Percentiles rank a stretch among this genome's conserved stretches.
Conservation (phyloP, 164 flowering plant species). For the Tetrastigma voinierianum region DNA sequence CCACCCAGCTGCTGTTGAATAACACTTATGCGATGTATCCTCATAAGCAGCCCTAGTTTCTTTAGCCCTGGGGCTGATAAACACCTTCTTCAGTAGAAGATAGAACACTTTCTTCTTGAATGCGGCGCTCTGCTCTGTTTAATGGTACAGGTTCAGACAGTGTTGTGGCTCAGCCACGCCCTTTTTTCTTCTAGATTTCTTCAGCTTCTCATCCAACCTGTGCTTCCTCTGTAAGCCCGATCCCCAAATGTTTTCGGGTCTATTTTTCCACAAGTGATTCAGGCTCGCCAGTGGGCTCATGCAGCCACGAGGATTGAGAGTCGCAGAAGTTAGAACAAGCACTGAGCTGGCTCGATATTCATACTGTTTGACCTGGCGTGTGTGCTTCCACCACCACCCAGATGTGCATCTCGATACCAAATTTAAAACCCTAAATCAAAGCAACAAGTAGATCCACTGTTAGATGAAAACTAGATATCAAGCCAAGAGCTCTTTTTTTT, state of each 20-base stretch:
- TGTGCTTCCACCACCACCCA: conserved; percentile 98
- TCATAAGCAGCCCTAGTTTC: conserved; percentile 94
- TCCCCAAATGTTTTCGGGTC: conserved; percentile 89
- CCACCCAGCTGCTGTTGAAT: conserved; percentile 95
- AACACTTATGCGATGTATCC: conserved; percentile 78
- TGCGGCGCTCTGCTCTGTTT: conserved; percentile 59
- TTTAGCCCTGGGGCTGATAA: conserved; percentile 92
- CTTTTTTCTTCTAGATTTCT: conserved; percentile 80
- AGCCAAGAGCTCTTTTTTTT: not conserved
- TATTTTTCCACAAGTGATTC: conserved; percentile 91
- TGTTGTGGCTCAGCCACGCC: conserved; percentile 46
- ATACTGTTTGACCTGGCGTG: conserved; percentile 91
- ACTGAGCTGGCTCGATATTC: conserved; percentile 94
- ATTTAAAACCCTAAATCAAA: not conserved
- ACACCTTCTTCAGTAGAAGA: conserved; percentile 72
- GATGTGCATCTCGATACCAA: conserved; percentile 41
- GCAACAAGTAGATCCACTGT: not conserved
- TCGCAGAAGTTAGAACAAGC: conserved; percentile 93
- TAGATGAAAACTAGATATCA: not conserved
- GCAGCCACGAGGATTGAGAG: conserved; percentile 91
- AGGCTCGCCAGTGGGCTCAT: conserved; percentile 98
- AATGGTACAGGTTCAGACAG: conserved; percentile 29
- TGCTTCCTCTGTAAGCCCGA: conserved; percentile 63
- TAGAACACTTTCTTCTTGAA: conserved; percentile 75
- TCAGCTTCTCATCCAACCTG: conserved; percentile 77